These are phyloP conservation scores for Penicillium robsamsonii DNA, from an alignment of 495 filamentous ascomycete species.

Conservation along the genomic window DNA sequence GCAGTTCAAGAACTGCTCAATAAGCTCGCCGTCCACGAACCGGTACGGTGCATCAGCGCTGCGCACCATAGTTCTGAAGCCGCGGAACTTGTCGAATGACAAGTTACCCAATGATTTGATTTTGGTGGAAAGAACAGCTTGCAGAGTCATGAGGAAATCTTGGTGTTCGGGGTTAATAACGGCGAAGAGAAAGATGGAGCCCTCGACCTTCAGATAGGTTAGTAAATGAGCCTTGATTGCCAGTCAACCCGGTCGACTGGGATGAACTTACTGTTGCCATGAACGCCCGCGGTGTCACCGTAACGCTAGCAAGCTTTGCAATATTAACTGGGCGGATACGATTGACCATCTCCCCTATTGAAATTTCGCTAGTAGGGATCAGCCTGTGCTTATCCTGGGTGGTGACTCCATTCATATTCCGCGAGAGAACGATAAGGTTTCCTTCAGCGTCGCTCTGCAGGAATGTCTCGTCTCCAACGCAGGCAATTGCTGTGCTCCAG, in stretches of 20 bases:
- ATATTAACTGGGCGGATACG: constrained; percentile 62
- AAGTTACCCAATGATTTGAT: constrained; percentile 68
- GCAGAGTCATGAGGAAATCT: constrained; percentile 81
- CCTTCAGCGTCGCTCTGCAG: constrained; percentile 82
- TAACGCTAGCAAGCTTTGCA: constrained; percentile 58
- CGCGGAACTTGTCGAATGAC: constrained; percentile 73
- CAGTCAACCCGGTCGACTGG: background rate
- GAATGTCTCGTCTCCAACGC: constrained; percentile 68
- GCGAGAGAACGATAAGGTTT: constrained; percentile 76
- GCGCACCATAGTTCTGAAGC: constrained; percentile 68
- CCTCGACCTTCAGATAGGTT: constrained; percentile 64
- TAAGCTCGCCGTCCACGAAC: constrained; percentile 89
- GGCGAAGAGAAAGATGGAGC: constrained; percentile 86
- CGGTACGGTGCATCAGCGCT: constrained; percentile 74
- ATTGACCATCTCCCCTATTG: constrained; percentile 90
- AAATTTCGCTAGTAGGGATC: constrained; percentile 73
- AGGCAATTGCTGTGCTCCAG: constrained; percentile 77
- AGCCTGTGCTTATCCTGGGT: constrained; percentile 69
- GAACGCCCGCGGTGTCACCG: constrained; percentile 80
- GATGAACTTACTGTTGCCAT: constrained; percentile 73
- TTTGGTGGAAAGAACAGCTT: constrained; percentile 62
- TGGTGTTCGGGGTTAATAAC: constrained; percentile 65
- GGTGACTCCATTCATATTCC: constrained; percentile 68
- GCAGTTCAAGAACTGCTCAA: constrained; percentile 80
- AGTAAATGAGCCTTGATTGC: background rate